Percentiles rank a stretch among this genome's conserved stretches.
Conservation (phyloP, 768 basidiomycete species). For the Suillus hirtellus region DNA sequence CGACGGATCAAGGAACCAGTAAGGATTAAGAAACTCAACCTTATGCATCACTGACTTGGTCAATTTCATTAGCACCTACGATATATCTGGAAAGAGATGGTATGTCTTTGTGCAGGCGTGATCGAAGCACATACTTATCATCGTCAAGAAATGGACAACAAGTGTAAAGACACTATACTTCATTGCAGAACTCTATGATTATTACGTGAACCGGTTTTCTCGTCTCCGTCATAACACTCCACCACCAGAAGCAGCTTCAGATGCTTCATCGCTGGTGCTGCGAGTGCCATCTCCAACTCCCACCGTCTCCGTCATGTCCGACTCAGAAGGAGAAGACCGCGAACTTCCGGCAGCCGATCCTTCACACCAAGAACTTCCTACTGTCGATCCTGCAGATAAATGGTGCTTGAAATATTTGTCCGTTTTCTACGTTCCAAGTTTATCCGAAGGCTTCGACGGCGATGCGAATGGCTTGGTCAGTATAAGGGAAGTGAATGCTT, state of each 20-base stretch:
- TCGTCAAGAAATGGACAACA: slow-evolving; percentile 48
- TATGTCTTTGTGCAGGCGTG: slow-evolving; percentile 19
- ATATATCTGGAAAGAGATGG: slow-evolving; percentile 56
- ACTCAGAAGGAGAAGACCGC: not conserved
- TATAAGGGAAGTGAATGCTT: slow-evolving; percentile 34
- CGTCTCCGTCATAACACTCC: not conserved
- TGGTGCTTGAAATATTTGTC: slow-evolving; percentile 4
- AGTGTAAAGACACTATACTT: slow-evolving; percentile 55
- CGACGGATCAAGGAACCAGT: not conserved
- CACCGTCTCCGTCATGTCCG: not conserved
- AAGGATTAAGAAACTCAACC: not conserved
- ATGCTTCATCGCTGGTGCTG: not conserved
- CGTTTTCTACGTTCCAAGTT: slow-evolving; percentile 24
- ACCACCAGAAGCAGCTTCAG: not conserved
- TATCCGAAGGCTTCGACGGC: slow-evolving; percentile 43
- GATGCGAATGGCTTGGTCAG: slow-evolving; percentile 41
- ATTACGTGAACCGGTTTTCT: slow-evolving; percentile 29
- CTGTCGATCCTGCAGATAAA: slow-evolving; percentile 1
- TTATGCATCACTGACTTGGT: not conserved
- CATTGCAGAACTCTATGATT: slow-evolving; percentile 42
- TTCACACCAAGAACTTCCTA: not conserved
- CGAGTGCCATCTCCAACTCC: not conserved
- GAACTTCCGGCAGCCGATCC: not conserved
- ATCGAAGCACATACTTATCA: not conserved
- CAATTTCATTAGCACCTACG: slow-evolving; percentile 43